These are phyloP conservation scores for Mycena citricolor DNA, from an alignment of 1,284 basidiomycete genomes.

Conservation along the genomic window DNA sequence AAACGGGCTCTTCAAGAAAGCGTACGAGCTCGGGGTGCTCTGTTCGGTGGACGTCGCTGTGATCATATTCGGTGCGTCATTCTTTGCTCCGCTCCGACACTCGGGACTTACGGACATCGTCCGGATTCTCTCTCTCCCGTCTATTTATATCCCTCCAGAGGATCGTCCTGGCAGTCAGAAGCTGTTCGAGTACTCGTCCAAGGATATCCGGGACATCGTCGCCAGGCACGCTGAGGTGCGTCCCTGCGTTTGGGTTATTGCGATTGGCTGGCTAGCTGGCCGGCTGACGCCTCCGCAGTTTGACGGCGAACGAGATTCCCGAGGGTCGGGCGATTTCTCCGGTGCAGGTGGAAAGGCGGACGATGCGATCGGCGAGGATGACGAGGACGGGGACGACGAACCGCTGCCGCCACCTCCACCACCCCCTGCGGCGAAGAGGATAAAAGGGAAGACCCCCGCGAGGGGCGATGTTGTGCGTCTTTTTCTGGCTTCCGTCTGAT, in stretches of 20 bases:
- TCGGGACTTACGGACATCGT: too few relatives aligned
- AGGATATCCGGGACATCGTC: conserved; percentile 48
- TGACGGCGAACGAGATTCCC: conserved; percentile 48
- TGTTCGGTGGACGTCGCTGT: conserved; percentile 71
- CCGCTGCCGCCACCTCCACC: conserved; percentile 13
- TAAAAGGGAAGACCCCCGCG: conserved; percentile 13
- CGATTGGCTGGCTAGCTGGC: conserved; percentile 1
- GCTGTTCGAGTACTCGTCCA: conserved; percentile 58
- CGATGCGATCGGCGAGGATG: conserved; percentile 40
- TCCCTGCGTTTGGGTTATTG: too few relatives aligned
- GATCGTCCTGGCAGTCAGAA: conserved; percentile 54
- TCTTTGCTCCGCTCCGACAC: too few relatives aligned
- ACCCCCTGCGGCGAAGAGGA: conserved; percentile 8
- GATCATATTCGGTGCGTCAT: conserved; percentile 57
- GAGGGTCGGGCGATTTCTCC: conserved; percentile 44
- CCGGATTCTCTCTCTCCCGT: conserved; percentile 8
- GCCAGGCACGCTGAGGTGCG: conserved; percentile 49
- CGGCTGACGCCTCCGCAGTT: conserved; percentile 37
- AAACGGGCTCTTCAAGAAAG: conserved; percentile 73
- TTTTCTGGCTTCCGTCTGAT: neutral
- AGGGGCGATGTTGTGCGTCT: conserved; percentile 17
- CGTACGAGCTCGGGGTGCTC: conserved; percentile 68
- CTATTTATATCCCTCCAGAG: conserved; percentile 31
- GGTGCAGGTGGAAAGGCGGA: conserved; percentile 31
- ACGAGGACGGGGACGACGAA: conserved; percentile 42